These are phyloP conservation scores for Acacia melanoxylon DNA, from an alignment of 306 rosid genomes.

Conservation along the genomic window DNA sequence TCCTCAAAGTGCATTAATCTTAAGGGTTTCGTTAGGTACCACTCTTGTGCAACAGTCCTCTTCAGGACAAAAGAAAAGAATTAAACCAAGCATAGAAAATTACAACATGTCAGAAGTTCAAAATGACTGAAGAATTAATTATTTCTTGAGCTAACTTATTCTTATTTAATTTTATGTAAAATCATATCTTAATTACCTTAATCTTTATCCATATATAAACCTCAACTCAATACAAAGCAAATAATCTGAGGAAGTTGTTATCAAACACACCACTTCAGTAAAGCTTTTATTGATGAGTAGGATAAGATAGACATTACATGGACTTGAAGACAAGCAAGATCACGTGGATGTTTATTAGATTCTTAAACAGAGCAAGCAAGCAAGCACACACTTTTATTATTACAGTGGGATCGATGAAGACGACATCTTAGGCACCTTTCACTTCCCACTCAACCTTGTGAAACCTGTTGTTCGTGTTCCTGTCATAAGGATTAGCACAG, in stretches of 20 bases:
- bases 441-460: constrained; percentile 26
- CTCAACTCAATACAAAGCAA: background rate
- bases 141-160: background rate
- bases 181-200: background rate
- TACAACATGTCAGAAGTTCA: background rate
- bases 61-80: background rate
- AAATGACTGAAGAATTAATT: background rate
- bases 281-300: background rate
- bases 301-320: background rate
- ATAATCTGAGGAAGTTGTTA: background rate
- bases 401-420: background rate
- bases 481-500: background rate
- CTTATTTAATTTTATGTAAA: background rate
- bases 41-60: background rate
- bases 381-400: background rate
- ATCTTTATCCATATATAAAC: background rate
- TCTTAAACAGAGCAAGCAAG: background rate
- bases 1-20: background rate
- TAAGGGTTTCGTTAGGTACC: background rate
- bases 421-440: constrained; percentile 20
- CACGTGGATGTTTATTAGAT: background rate
- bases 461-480: background rate
- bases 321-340: background rate
- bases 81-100: background rate
- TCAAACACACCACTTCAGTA: background rate